These are phyloP conservation scores for Orbilia javanica DNA, from an alignment of 2,329 filamentous ascomycete species.

Conservation along the genomic window DNA sequence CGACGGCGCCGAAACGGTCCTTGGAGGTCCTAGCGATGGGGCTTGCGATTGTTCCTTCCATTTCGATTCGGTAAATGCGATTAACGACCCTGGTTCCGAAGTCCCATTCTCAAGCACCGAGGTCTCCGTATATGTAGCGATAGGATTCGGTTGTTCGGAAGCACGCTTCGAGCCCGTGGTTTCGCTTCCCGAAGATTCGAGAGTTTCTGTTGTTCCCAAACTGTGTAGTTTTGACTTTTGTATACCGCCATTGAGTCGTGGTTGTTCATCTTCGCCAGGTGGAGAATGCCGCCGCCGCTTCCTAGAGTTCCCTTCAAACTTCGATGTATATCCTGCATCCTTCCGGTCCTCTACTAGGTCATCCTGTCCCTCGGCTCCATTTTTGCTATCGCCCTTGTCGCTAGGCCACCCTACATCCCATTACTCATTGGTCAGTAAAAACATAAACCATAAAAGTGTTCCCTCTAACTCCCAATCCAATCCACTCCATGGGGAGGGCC, in stretches of 20 bases:
- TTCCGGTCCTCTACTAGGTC: constrained; percentile 36
- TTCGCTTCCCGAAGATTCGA: constrained; percentile 10
- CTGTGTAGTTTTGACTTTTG: constrained; percentile 8
- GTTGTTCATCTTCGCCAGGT: constrained; percentile 18
- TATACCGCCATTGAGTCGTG: not conserved
- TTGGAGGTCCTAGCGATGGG: constrained; percentile 1
- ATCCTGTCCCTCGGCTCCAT: constrained; percentile 7
- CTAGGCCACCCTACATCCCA: not conserved
- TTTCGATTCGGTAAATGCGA: constrained; percentile 48
- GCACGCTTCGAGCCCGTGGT: not conserved
- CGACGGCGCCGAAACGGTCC: not conserved
- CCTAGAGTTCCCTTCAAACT: constrained; percentile 43
- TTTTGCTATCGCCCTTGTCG: not conserved
- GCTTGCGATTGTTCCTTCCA: constrained; percentile 40
- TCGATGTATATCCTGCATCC: constrained; percentile 46
- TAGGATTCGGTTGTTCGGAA: constrained; percentile 21
- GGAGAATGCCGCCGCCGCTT: constrained; percentile 44
- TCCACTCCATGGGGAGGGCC: not conserved
- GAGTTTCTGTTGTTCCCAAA: not conserved
- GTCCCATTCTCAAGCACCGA: not conserved
- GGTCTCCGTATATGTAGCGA: not conserved
- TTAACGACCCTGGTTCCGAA: constrained; percentile 18
- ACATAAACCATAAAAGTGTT: not conserved
- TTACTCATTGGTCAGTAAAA: not conserved
- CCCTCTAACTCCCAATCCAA: not conserved